Base-by-base conservation (phyloP, 2,329 filamentous ascomycete species). In the Cladorrhinum sp. region DNA sequence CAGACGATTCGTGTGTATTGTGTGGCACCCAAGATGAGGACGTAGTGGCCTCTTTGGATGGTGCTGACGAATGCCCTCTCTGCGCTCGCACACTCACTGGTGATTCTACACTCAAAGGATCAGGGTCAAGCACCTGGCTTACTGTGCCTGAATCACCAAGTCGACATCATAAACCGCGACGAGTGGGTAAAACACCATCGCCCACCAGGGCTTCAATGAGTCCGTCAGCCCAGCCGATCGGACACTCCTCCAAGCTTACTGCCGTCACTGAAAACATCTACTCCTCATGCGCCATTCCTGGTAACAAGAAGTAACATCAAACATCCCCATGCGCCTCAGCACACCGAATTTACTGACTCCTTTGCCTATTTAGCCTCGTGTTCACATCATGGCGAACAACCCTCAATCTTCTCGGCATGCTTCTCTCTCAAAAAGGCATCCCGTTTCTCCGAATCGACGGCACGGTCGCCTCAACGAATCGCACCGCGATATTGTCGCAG, bases 381-480 rank as follows among this genome's bases (percentile, higher is more conserved):
- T 53, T 53, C 18, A 32, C 50, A n/a, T 53, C 50, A 8, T 53
- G 50, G 50, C 50, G 50, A 18, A 53, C 50, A 9, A 51, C 50
- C 3, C 25, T 53, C 24, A n/a, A 29, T 18, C 24, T 53, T 9
- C 50, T 53, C 6, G 24, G 50, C 23, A 29, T 32, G 3, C 16
- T 53, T 10, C 50, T 53, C 13, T 18, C 23, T 6, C 2, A 53
- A 20, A 2, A 18, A 20, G 2, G 8, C 2, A 53, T 53, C 12
- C 16, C 50, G 5, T 53, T 29, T 29, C 50, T 53, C 16, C 2
- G 50, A 36, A 53, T 53, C 10, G 50, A 53, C 50, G 50, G 50
- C 9, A 3, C 2, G 5, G 24, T 53, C 23, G 12, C 23, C 7
- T 24, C 50, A 3, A 53, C 25, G 7, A n/a, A 29, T 27, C 24